A percentile compares a stretch with the other conserved stretches of the same genome.
phyloP scores from a whole-genome alignment of 169 alveolate species.

The Babesia bovis region DNA sequence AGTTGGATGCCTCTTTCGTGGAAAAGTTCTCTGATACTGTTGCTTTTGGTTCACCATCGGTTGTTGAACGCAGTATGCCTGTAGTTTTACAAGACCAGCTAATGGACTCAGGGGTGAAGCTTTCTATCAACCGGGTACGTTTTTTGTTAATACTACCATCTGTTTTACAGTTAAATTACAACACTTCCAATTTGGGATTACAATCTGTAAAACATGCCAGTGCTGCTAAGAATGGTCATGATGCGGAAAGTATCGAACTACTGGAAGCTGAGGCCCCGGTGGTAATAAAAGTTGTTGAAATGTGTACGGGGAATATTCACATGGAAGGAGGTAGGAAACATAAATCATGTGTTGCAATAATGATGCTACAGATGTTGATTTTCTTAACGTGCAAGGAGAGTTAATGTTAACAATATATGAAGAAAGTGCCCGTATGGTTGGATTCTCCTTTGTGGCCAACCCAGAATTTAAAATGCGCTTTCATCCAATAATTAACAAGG shows the following conservation, averaged over 20 bases:
- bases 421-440: constrained; percentile 45
- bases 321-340: constrained; percentile 57
- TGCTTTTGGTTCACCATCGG: neutral
- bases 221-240: constrained; percentile 10
- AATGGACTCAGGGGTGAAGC: constrained; percentile 21
- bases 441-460: constrained; percentile 42
- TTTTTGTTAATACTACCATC: neutral
- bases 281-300: constrained; percentile 50
- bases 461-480: constrained; percentile 48
- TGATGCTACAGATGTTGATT: constrained; percentile 43
- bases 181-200: neutral
- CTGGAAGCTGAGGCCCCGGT: constrained; percentile 68
- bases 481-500: constrained; percentile 63
- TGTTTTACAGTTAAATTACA: neutral
- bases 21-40: constrained; percentile 17
- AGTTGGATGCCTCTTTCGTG: constrained; percentile 54
- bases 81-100: neutral
- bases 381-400: constrained; percentile 61
- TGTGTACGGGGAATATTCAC: constrained; percentile 65
- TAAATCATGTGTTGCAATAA: too few relatives aligned
- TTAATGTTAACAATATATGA: constrained; percentile 61
- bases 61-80: neutral
- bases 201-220: constrained; percentile 10
- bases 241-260: constrained; percentile 31
- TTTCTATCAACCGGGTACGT: constrained; percentile 16